phyloP scores from a whole-genome alignment of 2,329 filamentous ascomycete genomes.

The Alternaria arbusti region DNA sequence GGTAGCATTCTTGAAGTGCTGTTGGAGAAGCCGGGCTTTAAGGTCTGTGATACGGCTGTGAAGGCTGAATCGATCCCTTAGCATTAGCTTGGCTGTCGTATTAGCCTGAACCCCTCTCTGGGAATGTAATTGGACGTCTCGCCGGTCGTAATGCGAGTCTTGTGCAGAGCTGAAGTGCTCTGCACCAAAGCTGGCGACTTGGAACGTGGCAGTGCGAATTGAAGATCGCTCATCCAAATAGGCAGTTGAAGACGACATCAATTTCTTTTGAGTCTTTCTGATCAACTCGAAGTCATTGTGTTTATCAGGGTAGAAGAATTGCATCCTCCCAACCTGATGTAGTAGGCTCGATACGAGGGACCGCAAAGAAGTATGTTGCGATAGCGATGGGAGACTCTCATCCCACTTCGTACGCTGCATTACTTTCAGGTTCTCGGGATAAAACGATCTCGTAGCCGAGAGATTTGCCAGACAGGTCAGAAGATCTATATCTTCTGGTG shows the following conservation, averaged over 20 bases:
- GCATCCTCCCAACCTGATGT: constrained; percentile 20
- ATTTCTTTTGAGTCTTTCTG: background rate
- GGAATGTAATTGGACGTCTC: constrained; percentile 11
- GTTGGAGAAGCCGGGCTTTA: background rate
- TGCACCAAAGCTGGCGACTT: constrained; percentile 40
- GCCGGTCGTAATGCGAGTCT: constrained; percentile 32
- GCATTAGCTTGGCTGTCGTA: constrained; percentile 21
- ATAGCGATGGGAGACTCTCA: constrained; percentile 42
- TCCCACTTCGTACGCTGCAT: constrained; percentile 58
- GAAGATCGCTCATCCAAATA: constrained; percentile 35
- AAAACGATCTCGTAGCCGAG: constrained; percentile 50
- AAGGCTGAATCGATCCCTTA: constrained; percentile 18
- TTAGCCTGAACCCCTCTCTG: constrained; percentile 19
- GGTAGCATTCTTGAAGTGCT: constrained; percentile 8
- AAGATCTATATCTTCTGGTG: constrained; percentile 11
- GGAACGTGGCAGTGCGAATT: constrained; percentile 40
- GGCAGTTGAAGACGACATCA: constrained; percentile 4
- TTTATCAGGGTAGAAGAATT: constrained; percentile 19
- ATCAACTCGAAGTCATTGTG: constrained; percentile 1
- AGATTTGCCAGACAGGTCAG: constrained; percentile 38
- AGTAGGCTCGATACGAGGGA: constrained; percentile 31
- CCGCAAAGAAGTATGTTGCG: constrained; percentile 39
- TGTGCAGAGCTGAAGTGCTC: constrained; percentile 26
- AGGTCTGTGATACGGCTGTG: constrained; percentile 11
- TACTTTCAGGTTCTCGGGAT: constrained; percentile 49